These are phyloP conservation scores for Penicillium nucicola DNA, from an alignment of 495 filamentous ascomycete genomes.

Conservation along the genomic window DNA sequence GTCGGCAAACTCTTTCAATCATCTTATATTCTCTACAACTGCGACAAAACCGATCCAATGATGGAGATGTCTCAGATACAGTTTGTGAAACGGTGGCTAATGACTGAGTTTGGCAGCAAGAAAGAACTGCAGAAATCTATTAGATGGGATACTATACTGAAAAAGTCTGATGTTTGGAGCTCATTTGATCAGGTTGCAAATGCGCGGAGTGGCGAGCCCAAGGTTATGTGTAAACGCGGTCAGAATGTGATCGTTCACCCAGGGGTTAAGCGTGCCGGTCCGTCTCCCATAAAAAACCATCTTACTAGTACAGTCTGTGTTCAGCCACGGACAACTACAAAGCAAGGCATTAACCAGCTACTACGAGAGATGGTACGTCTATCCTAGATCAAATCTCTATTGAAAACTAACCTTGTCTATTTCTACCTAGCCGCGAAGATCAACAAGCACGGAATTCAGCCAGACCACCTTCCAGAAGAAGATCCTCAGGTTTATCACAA, in stretches of 20 bases:
- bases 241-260: not conserved
- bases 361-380: not conserved
- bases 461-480: not conserved
- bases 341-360: not conserved
- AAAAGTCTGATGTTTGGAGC: not conserved
- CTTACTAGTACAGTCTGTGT: not conserved
- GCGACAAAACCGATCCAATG: not conserved
- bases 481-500: not conserved
- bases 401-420: too few relatives aligned
- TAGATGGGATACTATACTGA: not conserved
- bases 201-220: slow-evolving; percentile 7
- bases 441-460: not conserved
- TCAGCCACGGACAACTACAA: not conserved
- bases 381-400: too few relatives aligned
- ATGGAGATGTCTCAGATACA: not conserved
- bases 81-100: slow-evolving; percentile 1
- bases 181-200: slow-evolving; percentile 10
- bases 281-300: not conserved
- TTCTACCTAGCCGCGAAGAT: too few relatives aligned
- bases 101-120: not conserved
- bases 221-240: slow-evolving; percentile 8
- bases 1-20: not conserved
- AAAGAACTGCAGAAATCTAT: slow-evolving; percentile 1
- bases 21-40: not conserved
- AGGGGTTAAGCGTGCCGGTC: not conserved